Evolutionary conservation across 768 basidiomycete species (phyloP).

Genomic region (Amanita pallidorosea): DNA sequence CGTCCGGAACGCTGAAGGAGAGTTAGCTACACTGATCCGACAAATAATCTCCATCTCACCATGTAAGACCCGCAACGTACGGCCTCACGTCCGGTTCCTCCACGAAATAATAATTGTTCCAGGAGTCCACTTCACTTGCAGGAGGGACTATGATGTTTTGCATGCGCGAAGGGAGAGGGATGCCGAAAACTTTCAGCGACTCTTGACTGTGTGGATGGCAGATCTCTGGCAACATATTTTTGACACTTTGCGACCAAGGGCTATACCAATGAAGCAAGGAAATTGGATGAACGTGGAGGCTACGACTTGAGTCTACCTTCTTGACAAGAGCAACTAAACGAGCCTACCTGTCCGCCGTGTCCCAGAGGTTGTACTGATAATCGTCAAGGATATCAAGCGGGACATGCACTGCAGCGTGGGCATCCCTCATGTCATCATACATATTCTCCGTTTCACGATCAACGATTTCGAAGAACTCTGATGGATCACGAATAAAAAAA

Average conservation of each 20-base stretch:
- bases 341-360: background rate
- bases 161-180: constrained; percentile 1
- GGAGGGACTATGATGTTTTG: background rate
- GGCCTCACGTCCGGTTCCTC: constrained; percentile 1
- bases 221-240: constrained; percentile 1
- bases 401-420: background rate
- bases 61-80: constrained; percentile 2
- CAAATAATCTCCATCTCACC: background rate
- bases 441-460: background rate
- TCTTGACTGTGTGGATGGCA: background rate
- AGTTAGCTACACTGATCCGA: background rate
- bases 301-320: background rate
- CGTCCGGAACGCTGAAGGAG: background rate
- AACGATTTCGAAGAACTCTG: background rate
- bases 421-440: background rate
- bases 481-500: background rate
- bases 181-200: background rate
- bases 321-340: background rate
- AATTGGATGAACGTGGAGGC: background rate
- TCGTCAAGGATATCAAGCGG: background rate
- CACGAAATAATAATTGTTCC: constrained; percentile 2
- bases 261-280: background rate
- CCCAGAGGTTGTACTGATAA: background rate
- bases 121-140: constrained; percentile 1
- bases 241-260: background rate